These are phyloP conservation scores for Mycogone perniciosa DNA, from an alignment of 2,329 filamentous ascomycete genomes.

Conservation along the genomic window DNA sequence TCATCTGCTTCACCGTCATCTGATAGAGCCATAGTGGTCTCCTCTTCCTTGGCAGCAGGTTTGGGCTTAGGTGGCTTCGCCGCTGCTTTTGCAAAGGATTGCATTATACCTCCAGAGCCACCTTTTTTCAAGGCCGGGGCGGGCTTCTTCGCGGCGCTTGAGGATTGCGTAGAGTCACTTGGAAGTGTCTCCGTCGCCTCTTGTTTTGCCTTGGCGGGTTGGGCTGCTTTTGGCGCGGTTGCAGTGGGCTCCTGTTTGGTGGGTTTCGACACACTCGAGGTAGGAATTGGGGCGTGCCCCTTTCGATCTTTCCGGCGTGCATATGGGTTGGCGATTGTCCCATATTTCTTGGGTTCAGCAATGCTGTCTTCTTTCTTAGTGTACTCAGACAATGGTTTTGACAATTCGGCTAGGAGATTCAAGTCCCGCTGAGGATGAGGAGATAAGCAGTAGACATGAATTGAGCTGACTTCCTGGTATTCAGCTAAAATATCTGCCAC, in stretches of 20 bases:
- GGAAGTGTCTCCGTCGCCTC: slow-evolving; percentile 21
- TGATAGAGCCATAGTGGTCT: slow-evolving; percentile 27
- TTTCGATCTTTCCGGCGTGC: slow-evolving; percentile 48
- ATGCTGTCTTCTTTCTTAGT: slow-evolving; percentile 53
- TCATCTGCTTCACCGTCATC: slow-evolving; percentile 38
- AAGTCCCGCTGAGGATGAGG: slow-evolving; percentile 63
- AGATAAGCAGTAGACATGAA: slow-evolving; percentile 84
- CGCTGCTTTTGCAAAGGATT: slow-evolving; percentile 65
- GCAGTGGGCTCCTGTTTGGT: slow-evolving; percentile 6
- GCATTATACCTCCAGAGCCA: slow-evolving; percentile 61
- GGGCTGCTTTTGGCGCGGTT: slow-evolving; percentile 3
- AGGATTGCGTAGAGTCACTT: slow-evolving; percentile 21
- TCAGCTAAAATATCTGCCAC: slow-evolving; percentile 54
- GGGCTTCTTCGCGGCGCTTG: slow-evolving; percentile 27
- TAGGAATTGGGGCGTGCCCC: slow-evolving; percentile 21
- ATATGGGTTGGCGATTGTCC: slow-evolving; percentile 67
- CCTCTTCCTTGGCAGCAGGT: slow-evolving; percentile 25
- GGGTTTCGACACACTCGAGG: slow-evolving; percentile 19
- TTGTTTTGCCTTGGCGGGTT: slow-evolving; percentile 24
- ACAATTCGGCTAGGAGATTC: slow-evolving; percentile 63
- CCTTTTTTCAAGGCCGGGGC: slow-evolving; percentile 47
- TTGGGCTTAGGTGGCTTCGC: slow-evolving; percentile 45
- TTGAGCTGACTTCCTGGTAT: slow-evolving; percentile 67
- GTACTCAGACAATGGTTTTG: slow-evolving; percentile 53
- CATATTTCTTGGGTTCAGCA: slow-evolving; percentile 56